These are phyloP conservation scores for Erodium moschatum DNA, from an alignment of 441 rosid species.

Conservation along the genomic window DNA sequence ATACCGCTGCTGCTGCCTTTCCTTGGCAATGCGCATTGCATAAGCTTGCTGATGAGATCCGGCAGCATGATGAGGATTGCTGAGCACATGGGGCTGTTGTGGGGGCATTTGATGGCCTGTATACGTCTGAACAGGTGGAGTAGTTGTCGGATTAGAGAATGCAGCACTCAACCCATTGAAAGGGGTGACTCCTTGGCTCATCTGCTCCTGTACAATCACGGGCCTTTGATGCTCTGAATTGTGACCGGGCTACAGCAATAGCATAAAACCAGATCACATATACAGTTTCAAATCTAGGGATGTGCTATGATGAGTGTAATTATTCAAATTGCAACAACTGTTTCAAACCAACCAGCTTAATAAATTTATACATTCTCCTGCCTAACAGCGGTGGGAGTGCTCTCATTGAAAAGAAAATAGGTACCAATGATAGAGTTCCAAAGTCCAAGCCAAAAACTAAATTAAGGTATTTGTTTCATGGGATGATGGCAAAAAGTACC, in stretches of 20 bases:
- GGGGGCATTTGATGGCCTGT: constrained; percentile 47
- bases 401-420: neutral
- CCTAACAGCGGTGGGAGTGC: neutral
- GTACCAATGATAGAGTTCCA: neutral
- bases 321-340: neutral
- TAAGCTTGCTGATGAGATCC: constrained; percentile 63
- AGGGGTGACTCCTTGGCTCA: constrained; percentile 58
- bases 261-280: neutral
- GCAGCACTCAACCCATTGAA: constrained; percentile 60
- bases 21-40: constrained; percentile 58
- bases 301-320: neutral
- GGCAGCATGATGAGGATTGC: constrained; percentile 26
- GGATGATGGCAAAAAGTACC: neutral
- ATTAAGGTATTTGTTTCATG: neutral
- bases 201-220: constrained; percentile 55
- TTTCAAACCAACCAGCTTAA: neutral
- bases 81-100: too few relatives aligned
- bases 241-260: constrained; percentile 39
- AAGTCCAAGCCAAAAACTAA: neutral
- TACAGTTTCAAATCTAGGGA: neutral
- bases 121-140: constrained; percentile 61
- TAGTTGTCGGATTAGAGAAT: constrained; percentile 58
- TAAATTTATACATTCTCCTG: neutral
- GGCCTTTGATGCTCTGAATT: constrained; percentile 53
- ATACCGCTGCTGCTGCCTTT: constrained; percentile 44